Percentiles rank a stretch among this genome's conserved stretches.
Evolutionary conservation across 2,329 filamentous ascomycete genomes (phyloP).

Genomic region (Huntiella decipiens): DNA sequence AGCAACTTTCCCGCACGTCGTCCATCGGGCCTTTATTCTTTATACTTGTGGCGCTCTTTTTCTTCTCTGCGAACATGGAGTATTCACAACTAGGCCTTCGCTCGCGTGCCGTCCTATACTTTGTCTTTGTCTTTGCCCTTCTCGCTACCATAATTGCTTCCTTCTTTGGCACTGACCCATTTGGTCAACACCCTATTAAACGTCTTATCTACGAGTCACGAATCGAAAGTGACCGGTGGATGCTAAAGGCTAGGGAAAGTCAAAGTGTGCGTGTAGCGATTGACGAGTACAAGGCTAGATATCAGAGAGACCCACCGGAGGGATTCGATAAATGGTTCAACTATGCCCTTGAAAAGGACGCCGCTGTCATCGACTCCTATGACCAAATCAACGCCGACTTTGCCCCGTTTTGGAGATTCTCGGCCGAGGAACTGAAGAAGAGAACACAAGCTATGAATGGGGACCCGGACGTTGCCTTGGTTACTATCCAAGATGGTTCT

Average conservation of each 20-base stretch:
- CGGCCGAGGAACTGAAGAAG: slow-evolving; percentile 47
- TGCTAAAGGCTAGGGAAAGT: slow-evolving; percentile 27
- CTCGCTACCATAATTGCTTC: slow-evolving; percentile 18
- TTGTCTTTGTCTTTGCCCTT: slow-evolving; percentile 22
- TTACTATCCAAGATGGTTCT: slow-evolving; percentile 45
- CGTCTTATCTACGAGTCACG: slow-evolving; percentile 30
- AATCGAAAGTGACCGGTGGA: slow-evolving; percentile 30
- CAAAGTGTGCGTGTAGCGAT: slow-evolving; percentile 27
- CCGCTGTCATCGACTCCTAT: slow-evolving; percentile 62
- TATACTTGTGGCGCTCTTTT: slow-evolving; percentile 10
- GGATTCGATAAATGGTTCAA: slow-evolving; percentile 74
- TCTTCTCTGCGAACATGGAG: slow-evolving; percentile 5
- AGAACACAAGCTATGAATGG: slow-evolving; percentile 26
- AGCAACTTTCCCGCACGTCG: slow-evolving; percentile 11
- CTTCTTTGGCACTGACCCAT: slow-evolving; percentile 8
- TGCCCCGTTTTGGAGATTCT: slow-evolving; percentile 57
- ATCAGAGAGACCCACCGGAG: slow-evolving; percentile 53
- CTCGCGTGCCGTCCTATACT: slow-evolving; percentile 8
- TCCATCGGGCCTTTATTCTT: slow-evolving; percentile 18
- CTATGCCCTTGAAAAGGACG: slow-evolving; percentile 48
- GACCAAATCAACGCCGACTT: slow-evolving; percentile 60
- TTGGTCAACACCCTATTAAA: slow-evolving; percentile 26
- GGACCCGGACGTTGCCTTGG: slow-evolving; percentile 25
- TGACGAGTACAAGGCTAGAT: slow-evolving; percentile 29
- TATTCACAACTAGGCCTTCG: slow-evolving; percentile 4